Evolutionary conservation across 1,139 yeast species (phyloP).

Genomic region (Suhomyces wounanorum): DNA sequence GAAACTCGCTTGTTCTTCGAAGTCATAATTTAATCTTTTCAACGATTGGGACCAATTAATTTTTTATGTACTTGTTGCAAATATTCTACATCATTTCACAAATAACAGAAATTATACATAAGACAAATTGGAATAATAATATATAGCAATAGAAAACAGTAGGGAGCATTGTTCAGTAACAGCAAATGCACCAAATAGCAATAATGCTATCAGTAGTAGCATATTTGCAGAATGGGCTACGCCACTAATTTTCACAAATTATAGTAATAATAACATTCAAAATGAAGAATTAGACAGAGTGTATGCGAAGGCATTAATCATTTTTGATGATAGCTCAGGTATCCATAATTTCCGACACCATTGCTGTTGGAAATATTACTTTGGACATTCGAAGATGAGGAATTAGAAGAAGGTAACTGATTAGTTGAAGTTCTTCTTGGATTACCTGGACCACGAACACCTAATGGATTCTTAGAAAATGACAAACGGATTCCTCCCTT

Average conservation of each 20-base stretch:
- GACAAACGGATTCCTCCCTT: conserved; percentile 95
- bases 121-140: conserved; percentile 10
- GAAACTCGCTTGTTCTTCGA: not conserved
- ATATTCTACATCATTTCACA: not conserved
- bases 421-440: conserved; percentile 47
- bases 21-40: not conserved
- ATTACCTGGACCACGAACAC: conserved; percentile 77
- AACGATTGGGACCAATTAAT: no score
- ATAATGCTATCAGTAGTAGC: not conserved
- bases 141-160: conserved; percentile 13
- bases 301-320: conserved; percentile 10
- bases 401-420: conserved; percentile 24
- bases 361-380: conserved; percentile 10
- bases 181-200: not conserved
- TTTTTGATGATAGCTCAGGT: conserved; percentile 35
- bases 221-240: conserved; percentile 4
- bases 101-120: conserved; percentile 7
- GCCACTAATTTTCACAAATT: conserved; percentile 11
- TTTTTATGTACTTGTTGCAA: not conserved
- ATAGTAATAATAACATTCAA: conserved; percentile 14
- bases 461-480: conserved; percentile 93
- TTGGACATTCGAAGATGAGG: conserved; percentile 12
- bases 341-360: conserved; percentile 39
- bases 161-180: conserved; percentile 4
- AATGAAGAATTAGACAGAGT: conserved; percentile 14